Base-by-base conservation (phyloP, 306 rosid species). In the Sophora flavescens region DNA sequence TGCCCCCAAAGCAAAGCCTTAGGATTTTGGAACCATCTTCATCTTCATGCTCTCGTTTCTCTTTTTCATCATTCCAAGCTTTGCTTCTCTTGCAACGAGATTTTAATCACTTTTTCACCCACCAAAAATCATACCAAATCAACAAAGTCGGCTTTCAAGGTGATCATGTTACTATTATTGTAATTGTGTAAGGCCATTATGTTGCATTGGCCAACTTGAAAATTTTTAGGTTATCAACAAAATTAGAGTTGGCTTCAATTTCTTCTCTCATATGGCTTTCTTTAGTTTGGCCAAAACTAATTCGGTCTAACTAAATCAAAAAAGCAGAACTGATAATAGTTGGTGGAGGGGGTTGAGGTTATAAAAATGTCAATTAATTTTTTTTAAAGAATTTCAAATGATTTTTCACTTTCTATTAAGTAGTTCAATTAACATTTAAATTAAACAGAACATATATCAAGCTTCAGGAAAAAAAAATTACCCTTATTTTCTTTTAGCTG, bases 1-100 rank as follows among this genome's bases (percentile, higher is more conserved):
- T 87, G 85, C 87, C 83, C 38, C 48, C 88, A 88, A 91, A 88
- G 90, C 83, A 83, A 85, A 78, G 81, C 84, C 84, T 85, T 87
- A 83, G 87, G 84, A 85, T 65, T 82, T 79, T 73, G 84, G 76
- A 83, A 78, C 74, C 72, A 76, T 35, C 64, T 63, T 65, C 81
- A 38, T 68, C 12, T 12, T 44, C 72, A 18, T 28, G 13, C 17
- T 58, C 51, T 68, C 63, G 16, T 33, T 42, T 72, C 82, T 60
- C 84, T 30, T 72, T 70, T 72, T 75, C 72, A 85, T 78, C 82
- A 78, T 85, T 85, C 75, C 69, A 74, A 60, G 69, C 63, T 63
- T 78, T 81, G 80, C 63, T 72, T 77, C 76, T 60, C 84, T 75
- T 72, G 66, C 75, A 44, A 72, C 85, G 69, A 77, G 78, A 79